Evolutionary conservation across 2,329 filamentous ascomycete species (phyloP), one percentile per base, ranked within the genome.

Genomic region (Proliferodiscus dingleyae): DNA sequence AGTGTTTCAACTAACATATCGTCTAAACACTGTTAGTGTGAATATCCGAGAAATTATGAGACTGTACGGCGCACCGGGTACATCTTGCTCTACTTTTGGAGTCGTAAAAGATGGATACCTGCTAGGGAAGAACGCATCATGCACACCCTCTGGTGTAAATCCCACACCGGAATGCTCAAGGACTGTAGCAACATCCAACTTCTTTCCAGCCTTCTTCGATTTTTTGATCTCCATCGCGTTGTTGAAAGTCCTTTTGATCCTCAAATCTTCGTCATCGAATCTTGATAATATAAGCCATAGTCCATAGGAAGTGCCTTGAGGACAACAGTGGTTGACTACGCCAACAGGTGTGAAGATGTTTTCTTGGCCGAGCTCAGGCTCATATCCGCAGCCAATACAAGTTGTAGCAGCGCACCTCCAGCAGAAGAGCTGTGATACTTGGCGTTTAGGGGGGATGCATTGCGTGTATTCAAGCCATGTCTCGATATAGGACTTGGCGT

Each of bases 301-400:
- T 3, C 45, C 45, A 23, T 49, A 56, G 9, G 49, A 41, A 26
- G 48, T 37, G 15, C 49, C 49, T 5, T 26, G 11, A 32, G 48
- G 22, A 30, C 54, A 56, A 33, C 54, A 56, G 15, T 51, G 47
- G 34, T 56, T 54, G 7, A 56, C 40, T 5, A 56, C 54, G 7
- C 54, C 54, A 4, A 52, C 33, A 10, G 47, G 18, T 5, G 54
- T 56, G 38, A 54, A 56, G 21, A 53, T 23, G 16, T 47, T 49
- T 10, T 40, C 28, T 3, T 39, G 21, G 24, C 21, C 41, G 18
- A 54, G 13, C 13, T 28, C 43, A 3, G 54, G 49, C 11, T 30
- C 26, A 11, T 18, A 24, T 5, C 52, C 52, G 32, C 54, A 56
- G 5, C 54, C 54, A 42, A 46, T 46, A 29, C 54, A 56, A 10